Percentiles rank a stretch among this genome's conserved stretches.
Evolutionary conservation across 2,329 filamentous ascomycete species (phyloP).

Genomic region (Boeremia exigua): DNA sequence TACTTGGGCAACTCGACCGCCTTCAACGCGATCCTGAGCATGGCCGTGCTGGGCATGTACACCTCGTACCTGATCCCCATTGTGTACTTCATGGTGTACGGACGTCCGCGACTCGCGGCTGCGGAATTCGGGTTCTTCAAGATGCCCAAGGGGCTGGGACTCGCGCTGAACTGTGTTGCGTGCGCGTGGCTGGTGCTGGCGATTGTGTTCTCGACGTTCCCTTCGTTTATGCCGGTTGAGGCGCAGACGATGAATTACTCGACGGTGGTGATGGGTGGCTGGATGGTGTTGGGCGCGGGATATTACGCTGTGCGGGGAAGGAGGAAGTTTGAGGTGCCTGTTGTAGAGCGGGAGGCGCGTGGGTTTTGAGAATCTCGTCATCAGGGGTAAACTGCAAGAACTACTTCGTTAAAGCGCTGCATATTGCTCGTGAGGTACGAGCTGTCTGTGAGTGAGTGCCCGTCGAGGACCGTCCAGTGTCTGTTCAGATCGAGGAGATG

Average conservation of each 20-base stretch:
- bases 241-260: slow-evolving; percentile 57
- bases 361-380: slow-evolving; percentile 14
- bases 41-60: slow-evolving; percentile 55
- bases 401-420: no score
- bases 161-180: slow-evolving; percentile 50
- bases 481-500: no score
- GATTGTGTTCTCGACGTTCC: slow-evolving; percentile 56
- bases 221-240: slow-evolving; percentile 50
- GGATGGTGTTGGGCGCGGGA: slow-evolving; percentile 44
- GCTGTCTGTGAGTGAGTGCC: no score
- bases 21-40: slow-evolving; percentile 51
- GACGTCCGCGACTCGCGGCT: slow-evolving; percentile 33
- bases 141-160: slow-evolving; percentile 45
- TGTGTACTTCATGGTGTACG: slow-evolving; percentile 46
- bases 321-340: slow-evolving; percentile 34
- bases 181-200: slow-evolving; percentile 54
- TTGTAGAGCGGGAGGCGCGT: slow-evolving; percentile 20
- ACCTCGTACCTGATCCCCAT: slow-evolving; percentile 54
- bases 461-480: no score
- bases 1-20: slow-evolving; percentile 53
- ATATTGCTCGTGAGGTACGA: no score
- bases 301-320: slow-evolving; percentile 45
- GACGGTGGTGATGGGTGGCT: slow-evolving; percentile 52
- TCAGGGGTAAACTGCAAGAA: no score
- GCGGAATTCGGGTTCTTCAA: slow-evolving; percentile 23